phyloP scores from a whole-genome alignment of 2,329 filamentous ascomycete species.

The Macroventuria anomochaeta region DNA sequence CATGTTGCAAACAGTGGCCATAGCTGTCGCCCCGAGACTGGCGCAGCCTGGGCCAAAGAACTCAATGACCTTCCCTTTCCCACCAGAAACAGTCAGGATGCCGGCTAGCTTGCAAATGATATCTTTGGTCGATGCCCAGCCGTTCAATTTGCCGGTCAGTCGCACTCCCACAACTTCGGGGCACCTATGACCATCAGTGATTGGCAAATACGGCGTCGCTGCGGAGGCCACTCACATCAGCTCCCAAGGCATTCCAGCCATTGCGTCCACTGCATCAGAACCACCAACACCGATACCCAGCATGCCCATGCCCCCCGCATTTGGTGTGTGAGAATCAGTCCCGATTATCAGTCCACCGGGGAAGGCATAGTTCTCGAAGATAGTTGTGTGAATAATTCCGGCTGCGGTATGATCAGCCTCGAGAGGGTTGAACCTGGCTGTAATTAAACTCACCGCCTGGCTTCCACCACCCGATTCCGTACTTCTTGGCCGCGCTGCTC shows the following conservation, averaged over 20 bases:
- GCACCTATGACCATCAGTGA: slow-evolving; percentile 3
- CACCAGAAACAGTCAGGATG: slow-evolving; percentile 44
- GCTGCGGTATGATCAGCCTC: slow-evolving; percentile 2
- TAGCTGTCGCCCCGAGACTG: slow-evolving; percentile 45
- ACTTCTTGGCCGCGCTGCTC: slow-evolving; percentile 48
- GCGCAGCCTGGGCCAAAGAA: slow-evolving; percentile 47
- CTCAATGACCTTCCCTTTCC: slow-evolving; percentile 48
- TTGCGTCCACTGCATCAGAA: slow-evolving; percentile 38
- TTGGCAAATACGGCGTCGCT: neutral
- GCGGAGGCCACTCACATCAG: slow-evolving; percentile 22
- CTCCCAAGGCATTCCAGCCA: slow-evolving; percentile 47
- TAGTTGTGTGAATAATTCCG: slow-evolving; percentile 47
- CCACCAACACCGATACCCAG: slow-evolving; percentile 45
- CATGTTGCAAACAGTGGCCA: slow-evolving; percentile 51
- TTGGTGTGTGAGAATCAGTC: slow-evolving; percentile 50
- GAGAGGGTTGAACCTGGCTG: no score
- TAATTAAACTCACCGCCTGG: slow-evolving; percentile 10
- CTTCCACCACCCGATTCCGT: slow-evolving; percentile 46
- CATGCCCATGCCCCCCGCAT: slow-evolving; percentile 48
- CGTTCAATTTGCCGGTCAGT: slow-evolving; percentile 37
- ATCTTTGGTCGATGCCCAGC: slow-evolving; percentile 47
- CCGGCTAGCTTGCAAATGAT: slow-evolving; percentile 50
- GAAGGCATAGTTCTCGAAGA: slow-evolving; percentile 52
- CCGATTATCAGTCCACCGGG: slow-evolving; percentile 49
- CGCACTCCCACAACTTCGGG: slow-evolving; percentile 45